These are phyloP conservation scores for Scheffersomyces lignicola DNA, from an alignment of 1,139 yeast species.

Conservation along the genomic window DNA sequence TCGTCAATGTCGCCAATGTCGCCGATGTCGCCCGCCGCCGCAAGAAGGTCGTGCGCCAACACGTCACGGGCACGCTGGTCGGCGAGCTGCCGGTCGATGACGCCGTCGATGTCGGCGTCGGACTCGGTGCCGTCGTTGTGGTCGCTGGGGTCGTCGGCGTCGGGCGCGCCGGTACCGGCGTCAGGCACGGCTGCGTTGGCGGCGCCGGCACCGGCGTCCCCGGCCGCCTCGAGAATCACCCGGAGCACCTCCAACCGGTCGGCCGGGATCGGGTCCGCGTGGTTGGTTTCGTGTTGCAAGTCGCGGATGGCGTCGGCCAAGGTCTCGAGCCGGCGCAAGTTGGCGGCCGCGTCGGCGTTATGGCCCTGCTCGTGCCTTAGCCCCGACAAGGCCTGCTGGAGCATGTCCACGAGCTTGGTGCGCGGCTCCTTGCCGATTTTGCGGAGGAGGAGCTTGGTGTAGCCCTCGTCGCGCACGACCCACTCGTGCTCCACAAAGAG, in stretches of 20 bases:
- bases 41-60: no score
- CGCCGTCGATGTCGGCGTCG: no score
- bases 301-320: constrained; percentile 34
- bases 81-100: no score
- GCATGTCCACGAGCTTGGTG: constrained; percentile 39
- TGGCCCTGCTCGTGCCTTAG: constrained; percentile 25
- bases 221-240: constrained; percentile 17
- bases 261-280: constrained; percentile 8
- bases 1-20: constrained; percentile 12
- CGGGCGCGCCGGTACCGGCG: constrained; percentile 5
- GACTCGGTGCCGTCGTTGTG: no score
- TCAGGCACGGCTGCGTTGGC: neutral
- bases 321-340: constrained; percentile 26
- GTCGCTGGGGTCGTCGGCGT: no score
- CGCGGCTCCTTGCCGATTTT: constrained; percentile 60
- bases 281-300: constrained; percentile 22
- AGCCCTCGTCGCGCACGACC: constrained; percentile 72
- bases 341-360: constrained; percentile 23
- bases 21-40: constrained; percentile 7
- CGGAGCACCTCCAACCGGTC: constrained; percentile 21
- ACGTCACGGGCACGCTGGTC: no score
- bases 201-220: constrained; percentile 3
- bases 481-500: constrained; percentile 65
- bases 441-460: constrained; percentile 52
- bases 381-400: constrained; percentile 30